phyloP scores from a whole-genome alignment of 78 protist species.

The Isochrysis galbana region DNA sequence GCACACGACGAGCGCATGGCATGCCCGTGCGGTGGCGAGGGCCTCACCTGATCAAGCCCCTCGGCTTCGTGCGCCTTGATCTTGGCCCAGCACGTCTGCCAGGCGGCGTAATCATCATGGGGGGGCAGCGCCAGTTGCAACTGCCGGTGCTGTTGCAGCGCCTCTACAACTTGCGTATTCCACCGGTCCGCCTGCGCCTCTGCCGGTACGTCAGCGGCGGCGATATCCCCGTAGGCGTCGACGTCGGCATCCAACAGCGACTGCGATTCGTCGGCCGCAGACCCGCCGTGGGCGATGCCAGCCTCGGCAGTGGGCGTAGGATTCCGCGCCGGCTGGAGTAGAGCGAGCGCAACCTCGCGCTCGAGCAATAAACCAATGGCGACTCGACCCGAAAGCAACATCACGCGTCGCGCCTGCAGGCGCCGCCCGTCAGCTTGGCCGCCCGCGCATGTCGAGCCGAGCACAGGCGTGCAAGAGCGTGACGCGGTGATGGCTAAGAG shows the following conservation, averaged over 20 bases:
- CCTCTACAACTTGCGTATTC: not conserved
- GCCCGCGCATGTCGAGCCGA: not conserved
- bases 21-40: not conserved
- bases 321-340: not conserved
- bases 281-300: no score
- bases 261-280: not conserved
- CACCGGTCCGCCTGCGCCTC: not conserved
- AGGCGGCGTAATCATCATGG: not conserved
- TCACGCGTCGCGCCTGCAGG: not conserved
- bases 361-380: not conserved
- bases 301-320: not conserved
- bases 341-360: not conserved
- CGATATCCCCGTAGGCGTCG: not conserved
- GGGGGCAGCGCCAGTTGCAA: not conserved
- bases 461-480: not conserved
- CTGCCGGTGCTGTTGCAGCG: not conserved
- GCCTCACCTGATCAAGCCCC: not conserved
- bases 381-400: not conserved
- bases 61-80: not conserved
- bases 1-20: no score
- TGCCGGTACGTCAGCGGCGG: no score
- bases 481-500: not conserved
- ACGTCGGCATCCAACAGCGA: not conserved
- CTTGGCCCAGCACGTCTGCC: not conserved
- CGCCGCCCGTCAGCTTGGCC: not conserved